Evolutionary conservation across 768 basidiomycete genomes (phyloP).

Genomic region (Calvatia gigantea): DNA sequence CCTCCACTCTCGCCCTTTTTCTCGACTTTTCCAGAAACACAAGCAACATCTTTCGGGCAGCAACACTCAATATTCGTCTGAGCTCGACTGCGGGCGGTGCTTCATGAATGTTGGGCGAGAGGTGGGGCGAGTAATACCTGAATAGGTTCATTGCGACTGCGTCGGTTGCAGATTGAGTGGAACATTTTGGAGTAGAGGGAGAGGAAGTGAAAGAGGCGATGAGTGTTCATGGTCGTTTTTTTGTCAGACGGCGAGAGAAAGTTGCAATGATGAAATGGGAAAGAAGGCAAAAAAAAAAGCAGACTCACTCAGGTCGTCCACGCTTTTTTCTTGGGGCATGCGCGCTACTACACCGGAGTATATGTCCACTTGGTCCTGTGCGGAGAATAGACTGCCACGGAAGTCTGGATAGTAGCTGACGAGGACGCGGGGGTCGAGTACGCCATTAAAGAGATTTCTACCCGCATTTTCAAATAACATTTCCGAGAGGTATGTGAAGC

Average conservation of each 20-base stretch:
- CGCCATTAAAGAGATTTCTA: conserved; percentile 71
- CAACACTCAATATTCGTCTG: conserved; percentile 53
- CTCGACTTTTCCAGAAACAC: conserved; percentile 63
- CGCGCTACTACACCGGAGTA: conserved; percentile 73
- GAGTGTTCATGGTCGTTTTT: conserved; percentile 22
- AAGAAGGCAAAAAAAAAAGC: conserved; percentile 21
- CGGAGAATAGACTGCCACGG: conserved; percentile 57
- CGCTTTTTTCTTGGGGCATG: conserved; percentile 62
- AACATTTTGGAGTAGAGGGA: conserved; percentile 17
- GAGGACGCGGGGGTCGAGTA: conserved; percentile 80
- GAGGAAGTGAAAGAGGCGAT: conserved; percentile 24
- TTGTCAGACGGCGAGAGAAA: conserved; percentile 18
- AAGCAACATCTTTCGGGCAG: conserved; percentile 76
- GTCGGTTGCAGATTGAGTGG: conserved; percentile 50
- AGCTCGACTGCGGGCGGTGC: conserved; percentile 73
- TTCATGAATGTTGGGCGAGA: conserved; percentile 61
- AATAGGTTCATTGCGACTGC: conserved; percentile 89
- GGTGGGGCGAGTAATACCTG: conserved; percentile 87
- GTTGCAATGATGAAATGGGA: conserved; percentile 5
- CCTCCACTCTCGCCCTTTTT: conserved; percentile 35
- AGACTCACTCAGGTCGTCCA: conserved; percentile 86
- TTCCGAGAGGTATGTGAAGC: conserved; percentile 73
- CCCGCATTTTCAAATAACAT: conserved; percentile 85
- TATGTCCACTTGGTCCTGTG: conserved; percentile 58
- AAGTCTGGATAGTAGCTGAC: conserved; percentile 78